Evolutionary conservation across 768 basidiomycete genomes (phyloP).

Genomic region (Tricholoma sp.): DNA sequence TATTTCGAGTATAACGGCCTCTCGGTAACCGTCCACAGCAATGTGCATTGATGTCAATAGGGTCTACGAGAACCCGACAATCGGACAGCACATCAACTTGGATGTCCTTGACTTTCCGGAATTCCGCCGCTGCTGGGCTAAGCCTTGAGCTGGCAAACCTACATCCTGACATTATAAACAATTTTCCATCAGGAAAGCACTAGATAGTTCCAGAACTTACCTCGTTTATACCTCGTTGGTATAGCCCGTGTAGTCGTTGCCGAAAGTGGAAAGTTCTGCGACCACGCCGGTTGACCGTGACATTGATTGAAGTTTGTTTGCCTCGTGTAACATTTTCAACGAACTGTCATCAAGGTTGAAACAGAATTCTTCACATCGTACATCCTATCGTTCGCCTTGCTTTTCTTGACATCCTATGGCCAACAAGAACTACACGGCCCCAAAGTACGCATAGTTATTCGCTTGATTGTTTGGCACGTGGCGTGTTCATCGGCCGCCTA

Average conservation of each 20-base stretch:
- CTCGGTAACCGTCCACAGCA: too few species aligned
- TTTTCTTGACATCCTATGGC: background rate
- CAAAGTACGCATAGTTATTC: constrained; percentile 9
- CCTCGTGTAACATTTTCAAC: background rate
- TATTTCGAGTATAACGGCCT: too few species aligned
- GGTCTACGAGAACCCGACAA: too few species aligned
- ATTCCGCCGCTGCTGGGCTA: too few species aligned
- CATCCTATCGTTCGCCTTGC: background rate
- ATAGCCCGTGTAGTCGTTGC: background rate
- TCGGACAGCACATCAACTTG: too few species aligned
- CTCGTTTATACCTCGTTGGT: background rate
- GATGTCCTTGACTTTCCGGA: too few species aligned
- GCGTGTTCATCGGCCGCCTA: background rate
- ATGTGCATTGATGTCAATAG: too few species aligned
- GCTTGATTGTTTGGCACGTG: background rate
- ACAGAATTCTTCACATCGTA: background rate
- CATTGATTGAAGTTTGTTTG: background rate
- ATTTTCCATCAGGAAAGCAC: background rate
- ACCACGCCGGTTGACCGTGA: background rate
- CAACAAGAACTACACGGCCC: constrained; percentile 10
- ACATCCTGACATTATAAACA: too few species aligned
- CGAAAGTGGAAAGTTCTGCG: background rate
- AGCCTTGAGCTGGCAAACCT: too few species aligned
- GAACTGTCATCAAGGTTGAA: background rate
- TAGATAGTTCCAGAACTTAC: background rate